Evolutionary conservation across 768 basidiomycete species (phyloP).

Genomic region (Podaxis sp.): DNA sequence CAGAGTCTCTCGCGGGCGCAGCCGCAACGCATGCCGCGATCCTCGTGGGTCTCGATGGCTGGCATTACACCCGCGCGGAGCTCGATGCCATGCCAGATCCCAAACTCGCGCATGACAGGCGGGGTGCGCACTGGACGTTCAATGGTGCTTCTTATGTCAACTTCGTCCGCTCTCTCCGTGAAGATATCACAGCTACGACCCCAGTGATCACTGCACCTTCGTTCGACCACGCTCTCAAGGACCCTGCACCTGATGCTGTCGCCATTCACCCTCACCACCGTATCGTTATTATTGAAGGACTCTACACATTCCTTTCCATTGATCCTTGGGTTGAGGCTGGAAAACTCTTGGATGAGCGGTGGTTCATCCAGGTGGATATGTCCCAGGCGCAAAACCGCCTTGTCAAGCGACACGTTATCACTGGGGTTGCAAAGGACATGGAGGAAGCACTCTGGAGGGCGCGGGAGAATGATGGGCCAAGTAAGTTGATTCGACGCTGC

Average conservation of each 20-base stretch:
- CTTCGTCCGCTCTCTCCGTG: slow-evolving; percentile 61
- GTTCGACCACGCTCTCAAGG: slow-evolving; percentile 87
- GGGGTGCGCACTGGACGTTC: slow-evolving; percentile 93
- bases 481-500: slow-evolving; percentile 35
- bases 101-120: slow-evolving; percentile 70
- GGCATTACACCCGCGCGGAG: slow-evolving; percentile 82
- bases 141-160: slow-evolving; percentile 68
- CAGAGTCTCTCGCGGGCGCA: slow-evolving; percentile 35
- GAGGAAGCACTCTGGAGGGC: slow-evolving; percentile 71
- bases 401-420: slow-evolving; percentile 72
- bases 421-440: slow-evolving; percentile 66
- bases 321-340: slow-evolving; percentile 73
- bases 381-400: slow-evolving; percentile 59
- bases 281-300: slow-evolving; percentile 84
- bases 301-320: slow-evolving; percentile 80
- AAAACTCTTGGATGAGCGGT: slow-evolving; percentile 70
- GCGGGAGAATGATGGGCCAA: slow-evolving; percentile 77
- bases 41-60: slow-evolving; percentile 85
- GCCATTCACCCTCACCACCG: slow-evolving; percentile 63
- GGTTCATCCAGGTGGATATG: slow-evolving; percentile 65
- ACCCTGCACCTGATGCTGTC: slow-evolving; percentile 66
- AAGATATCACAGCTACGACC: slow-evolving; percentile 18
- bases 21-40: slow-evolving; percentile 40
- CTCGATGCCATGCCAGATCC: slow-evolving; percentile 79
- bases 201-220: slow-evolving; percentile 65